Evolutionary conservation across 2,329 filamentous ascomycete species (phyloP), one percentile per base, ranked within the genome.

Genomic region (Trichoderma sp.): DNA sequence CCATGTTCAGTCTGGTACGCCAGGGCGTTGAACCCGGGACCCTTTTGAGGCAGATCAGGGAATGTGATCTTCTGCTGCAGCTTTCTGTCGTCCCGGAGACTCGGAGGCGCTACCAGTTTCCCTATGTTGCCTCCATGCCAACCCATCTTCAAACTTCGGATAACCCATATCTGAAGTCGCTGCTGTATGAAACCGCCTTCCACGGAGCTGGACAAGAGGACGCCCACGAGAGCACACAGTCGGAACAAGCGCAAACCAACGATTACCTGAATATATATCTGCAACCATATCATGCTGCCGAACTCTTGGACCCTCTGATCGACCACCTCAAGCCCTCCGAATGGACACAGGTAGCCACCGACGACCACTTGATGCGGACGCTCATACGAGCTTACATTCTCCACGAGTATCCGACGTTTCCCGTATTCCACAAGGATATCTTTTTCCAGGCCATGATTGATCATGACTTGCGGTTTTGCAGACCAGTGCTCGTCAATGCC

Each of bases 361-460:
- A 82, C 58, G 77, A 82, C 62, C 65, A 34, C 4, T 67, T 82
- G 13, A 76, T 81, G 74, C 74, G 77, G 32, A 76, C 75, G 28
- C 68, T 80, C 1, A 65, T 80, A 6, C 66, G 47, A 23, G 55
- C 72, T 3, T 80, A 76, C 65, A 71, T 79, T 20, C 73, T 78
- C 3, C 76, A 78, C 66, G 79, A 82, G 47, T 79, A 79, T 58
- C 77, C 77, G 9, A 80, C 75, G 72, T 78, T 78, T 23, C 74
- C 77, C 1, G 71, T 74, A 6, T 79, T 82, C 55, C 79, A 82
- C 17, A 81, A 81, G 72, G 79, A 80, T 53, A 78, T 74, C 15
- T 81, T 82, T 57, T 74, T 82, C 1, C 73, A 80, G 47, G 81
- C 82, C 36, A 80, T 83, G 79, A 76, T 73, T 12, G 71, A 72